A percentile compares a stretch with the other conserved stretches of the same genome.
phyloP scores from a whole-genome alignment of 179 eudicot species.

The Drosera spatulata region DNA sequence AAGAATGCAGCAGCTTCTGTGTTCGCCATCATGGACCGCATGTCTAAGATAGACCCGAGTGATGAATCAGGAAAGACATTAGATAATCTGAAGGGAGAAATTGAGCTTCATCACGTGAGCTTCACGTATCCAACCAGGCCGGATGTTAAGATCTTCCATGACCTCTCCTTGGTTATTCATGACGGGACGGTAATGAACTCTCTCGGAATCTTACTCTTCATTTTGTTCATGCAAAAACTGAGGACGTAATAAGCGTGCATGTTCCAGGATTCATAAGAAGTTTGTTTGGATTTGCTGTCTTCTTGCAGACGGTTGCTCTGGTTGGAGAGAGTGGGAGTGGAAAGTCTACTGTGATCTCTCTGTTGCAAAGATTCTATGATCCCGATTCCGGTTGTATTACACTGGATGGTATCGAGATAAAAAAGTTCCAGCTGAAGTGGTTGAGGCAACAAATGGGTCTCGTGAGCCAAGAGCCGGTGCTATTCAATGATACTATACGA shows the following conservation, averaged over 20 bases:
- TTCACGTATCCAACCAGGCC: slow-evolving; percentile 48
- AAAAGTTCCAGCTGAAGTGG: slow-evolving; percentile 31
- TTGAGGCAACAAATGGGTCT: slow-evolving; percentile 36
- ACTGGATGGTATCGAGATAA: slow-evolving; percentile 24
- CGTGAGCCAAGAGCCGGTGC: slow-evolving; percentile 44
- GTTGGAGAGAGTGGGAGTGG: slow-evolving; percentile 50
- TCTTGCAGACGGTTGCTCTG: slow-evolving; percentile 33
- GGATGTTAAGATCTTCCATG: slow-evolving; percentile 23
- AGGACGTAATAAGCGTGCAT: background rate
- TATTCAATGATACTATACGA: slow-evolving; percentile 30
- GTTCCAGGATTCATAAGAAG: background rate
- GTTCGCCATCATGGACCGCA: slow-evolving; percentile 29
- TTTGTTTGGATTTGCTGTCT: background rate
- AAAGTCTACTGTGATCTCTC: slow-evolving; percentile 30
- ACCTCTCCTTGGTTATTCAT: slow-evolving; percentile 25
- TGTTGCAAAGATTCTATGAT: slow-evolving; percentile 35
- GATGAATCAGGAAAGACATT: slow-evolving; percentile 29
- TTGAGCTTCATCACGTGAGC: slow-evolving; percentile 25
- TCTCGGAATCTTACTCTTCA: background rate
- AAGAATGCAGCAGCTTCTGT: slow-evolving; percentile 36
- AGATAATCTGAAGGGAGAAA: slow-evolving; percentile 29
- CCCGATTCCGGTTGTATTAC: slow-evolving; percentile 22
- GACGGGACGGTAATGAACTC: slow-evolving; percentile 25
- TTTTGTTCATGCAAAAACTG: background rate
- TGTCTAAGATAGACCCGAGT: slow-evolving; percentile 30